Conservation (phyloP, 768 basidiomycete species). For the Dioszegia hungarica region DNA sequence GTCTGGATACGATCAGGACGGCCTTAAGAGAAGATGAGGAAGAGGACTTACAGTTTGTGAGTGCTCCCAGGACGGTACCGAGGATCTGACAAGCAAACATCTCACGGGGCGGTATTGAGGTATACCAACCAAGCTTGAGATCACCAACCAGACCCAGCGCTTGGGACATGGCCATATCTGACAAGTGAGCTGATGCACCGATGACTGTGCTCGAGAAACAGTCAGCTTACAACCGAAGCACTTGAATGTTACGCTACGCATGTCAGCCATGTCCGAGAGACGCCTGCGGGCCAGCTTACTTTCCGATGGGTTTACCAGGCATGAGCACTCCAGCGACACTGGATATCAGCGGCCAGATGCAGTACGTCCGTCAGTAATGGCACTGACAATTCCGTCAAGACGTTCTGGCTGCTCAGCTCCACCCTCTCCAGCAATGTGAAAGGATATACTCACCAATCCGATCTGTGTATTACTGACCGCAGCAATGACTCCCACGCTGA, state of each 20-base stretch:
- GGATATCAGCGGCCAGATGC: neutral
- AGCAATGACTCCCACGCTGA: conserved; percentile 43
- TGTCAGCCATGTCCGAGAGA: neutral
- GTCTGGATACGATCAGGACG: conserved; percentile 20
- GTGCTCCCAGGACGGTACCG: conserved; percentile 44
- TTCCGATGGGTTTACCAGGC: conserved; percentile 49
- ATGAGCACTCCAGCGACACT: conserved; percentile 47
- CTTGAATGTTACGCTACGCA: conserved; percentile 43
- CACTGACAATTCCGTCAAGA: conserved; percentile 49
- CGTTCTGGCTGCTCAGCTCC: conserved; percentile 44
- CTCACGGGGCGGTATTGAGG: conserved; percentile 40
- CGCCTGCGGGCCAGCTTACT: conserved; percentile 29
- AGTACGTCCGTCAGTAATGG: neutral
- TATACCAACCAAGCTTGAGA: conserved; percentile 48
- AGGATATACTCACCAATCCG: conserved; percentile 35
- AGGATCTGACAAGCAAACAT: conserved; percentile 48
- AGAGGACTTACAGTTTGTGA: conserved; percentile 41
- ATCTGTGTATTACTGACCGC: conserved; percentile 49
- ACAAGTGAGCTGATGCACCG: neutral
- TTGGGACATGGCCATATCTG: conserved; percentile 49
- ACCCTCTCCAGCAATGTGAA: conserved; percentile 4
- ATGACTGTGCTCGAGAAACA: neutral
- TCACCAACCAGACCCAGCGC: conserved; percentile 43
- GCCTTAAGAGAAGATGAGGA: neutral
- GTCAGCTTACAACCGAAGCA: conserved; percentile 39